Conservation (phyloP, 2,329 filamentous ascomycete genomes). For the Colletotrichum lindemuthianum region DNA sequence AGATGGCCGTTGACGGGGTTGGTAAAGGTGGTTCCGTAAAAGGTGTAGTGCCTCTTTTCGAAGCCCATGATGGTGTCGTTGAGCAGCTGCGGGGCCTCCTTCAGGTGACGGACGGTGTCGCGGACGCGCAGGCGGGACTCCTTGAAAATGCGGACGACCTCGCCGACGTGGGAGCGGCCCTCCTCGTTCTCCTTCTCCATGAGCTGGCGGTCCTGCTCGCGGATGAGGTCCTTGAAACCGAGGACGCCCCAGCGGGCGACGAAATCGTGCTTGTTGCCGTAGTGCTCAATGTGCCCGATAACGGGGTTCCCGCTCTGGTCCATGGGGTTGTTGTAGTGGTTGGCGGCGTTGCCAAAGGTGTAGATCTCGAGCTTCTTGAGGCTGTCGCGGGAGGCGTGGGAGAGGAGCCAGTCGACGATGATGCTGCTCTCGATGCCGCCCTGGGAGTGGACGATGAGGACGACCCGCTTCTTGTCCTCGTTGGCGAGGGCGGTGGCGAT, state of each 20-base stretch:
- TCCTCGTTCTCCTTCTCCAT: slow-evolving; percentile 62
- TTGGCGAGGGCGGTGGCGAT: slow-evolving; percentile 73
- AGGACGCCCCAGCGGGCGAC: slow-evolving; percentile 80
- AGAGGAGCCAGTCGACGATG: slow-evolving; percentile 80
- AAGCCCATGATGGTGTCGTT: slow-evolving; percentile 13
- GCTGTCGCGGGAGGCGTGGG: slow-evolving; percentile 73
- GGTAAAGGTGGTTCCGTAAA: slow-evolving; percentile 1
- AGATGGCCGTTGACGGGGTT: not conserved
- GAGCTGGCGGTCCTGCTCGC: slow-evolving; percentile 14
- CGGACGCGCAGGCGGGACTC: slow-evolving; percentile 71
- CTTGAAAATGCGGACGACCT: slow-evolving; percentile 63
- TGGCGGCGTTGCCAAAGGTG: slow-evolving; percentile 82
- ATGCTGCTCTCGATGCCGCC: slow-evolving; percentile 79
- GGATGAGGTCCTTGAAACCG: slow-evolving; percentile 59
- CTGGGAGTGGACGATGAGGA: slow-evolving; percentile 81
- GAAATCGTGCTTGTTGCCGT: slow-evolving; percentile 78
- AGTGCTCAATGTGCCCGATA: slow-evolving; percentile 82
- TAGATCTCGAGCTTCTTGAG: slow-evolving; percentile 78
- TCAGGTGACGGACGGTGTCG: slow-evolving; percentile 66
- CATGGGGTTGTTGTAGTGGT: slow-evolving; percentile 83
- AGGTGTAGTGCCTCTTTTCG: slow-evolving; percentile 6
- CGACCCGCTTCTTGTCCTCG: slow-evolving; percentile 70
- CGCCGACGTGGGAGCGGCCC: slow-evolving; percentile 67
- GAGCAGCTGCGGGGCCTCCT: slow-evolving; percentile 5
- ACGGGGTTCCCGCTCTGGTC: slow-evolving; percentile 60